These are phyloP conservation scores for Liriodendron chinense DNA, from an alignment of 164 flowering plant genomes.

Conservation along the genomic window DNA sequence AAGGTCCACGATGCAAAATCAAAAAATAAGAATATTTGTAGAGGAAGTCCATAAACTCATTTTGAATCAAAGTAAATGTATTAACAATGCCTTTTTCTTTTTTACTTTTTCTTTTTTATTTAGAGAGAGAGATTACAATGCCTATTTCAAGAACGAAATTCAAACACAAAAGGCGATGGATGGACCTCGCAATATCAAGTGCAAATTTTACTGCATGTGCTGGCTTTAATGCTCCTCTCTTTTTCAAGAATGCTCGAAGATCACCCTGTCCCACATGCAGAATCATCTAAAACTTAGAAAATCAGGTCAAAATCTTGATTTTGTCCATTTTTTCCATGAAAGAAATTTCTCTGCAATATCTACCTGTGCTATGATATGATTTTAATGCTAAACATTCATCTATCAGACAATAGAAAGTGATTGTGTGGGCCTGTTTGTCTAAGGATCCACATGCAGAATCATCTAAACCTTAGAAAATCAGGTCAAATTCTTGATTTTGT, in stretches of 20 bases:
- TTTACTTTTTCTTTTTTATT: too few relatives aligned
- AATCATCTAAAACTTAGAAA: not conserved
- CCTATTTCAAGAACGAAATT: not conserved
- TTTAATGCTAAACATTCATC: too few relatives aligned
- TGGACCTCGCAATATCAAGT: slow-evolving; percentile 80
- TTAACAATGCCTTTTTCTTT: not conserved
- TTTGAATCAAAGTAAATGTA: not conserved
- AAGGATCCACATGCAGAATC: too few relatives aligned
- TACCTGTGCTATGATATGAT: not conserved
- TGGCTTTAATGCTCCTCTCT: slow-evolving; percentile 58
- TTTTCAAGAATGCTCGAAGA: slow-evolving; percentile 52
- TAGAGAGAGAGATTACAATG: not conserved
- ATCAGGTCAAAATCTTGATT: not conserved
- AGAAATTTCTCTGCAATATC: not conserved
- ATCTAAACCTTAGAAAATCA: not conserved
- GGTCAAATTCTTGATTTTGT: not conserved
- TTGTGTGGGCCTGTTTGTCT: too few relatives aligned
- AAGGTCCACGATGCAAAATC: not conserved
- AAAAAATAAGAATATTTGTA: not conserved
- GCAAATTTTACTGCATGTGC: slow-evolving; percentile 58
- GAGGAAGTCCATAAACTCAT: not conserved
- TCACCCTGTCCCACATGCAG: slow-evolving; percentile 56
- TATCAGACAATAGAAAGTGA: too few relatives aligned
- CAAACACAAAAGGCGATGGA: not conserved
- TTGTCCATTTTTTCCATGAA: not conserved